Percentiles rank a stretch among this genome's conserved stretches.
Evolutionary conservation across 306 rosid species (phyloP).

Genomic region (Gastrolobium villosum): DNA sequence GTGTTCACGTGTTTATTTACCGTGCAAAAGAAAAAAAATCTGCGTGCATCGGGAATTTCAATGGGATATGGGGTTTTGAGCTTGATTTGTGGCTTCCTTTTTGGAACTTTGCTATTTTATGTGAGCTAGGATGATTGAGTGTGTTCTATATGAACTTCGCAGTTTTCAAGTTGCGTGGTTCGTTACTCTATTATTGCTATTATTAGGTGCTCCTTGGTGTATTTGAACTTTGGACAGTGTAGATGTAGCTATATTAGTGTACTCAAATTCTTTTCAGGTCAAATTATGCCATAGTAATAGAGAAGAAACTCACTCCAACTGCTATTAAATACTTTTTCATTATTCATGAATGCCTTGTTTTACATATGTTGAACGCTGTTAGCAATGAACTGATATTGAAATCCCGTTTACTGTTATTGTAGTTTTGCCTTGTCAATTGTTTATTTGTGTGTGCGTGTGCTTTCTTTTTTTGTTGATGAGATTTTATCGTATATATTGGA

Average conservation of each 20-base stretch:
- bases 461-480: neutral
- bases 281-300: neutral
- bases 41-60: slow-evolving; percentile 19
- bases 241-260: slow-evolving; percentile 34
- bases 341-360: neutral
- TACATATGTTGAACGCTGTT: neutral
- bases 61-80: slow-evolving; percentile 17
- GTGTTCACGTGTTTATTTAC: slow-evolving; percentile 13
- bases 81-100: slow-evolving; percentile 36
- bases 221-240: slow-evolving; percentile 24
- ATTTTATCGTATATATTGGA: neutral
- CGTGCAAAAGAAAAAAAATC: neutral
- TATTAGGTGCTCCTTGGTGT: slow-evolving; percentile 4
- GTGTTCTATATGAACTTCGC: slow-evolving; percentile 17
- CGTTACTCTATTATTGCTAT: neutral
- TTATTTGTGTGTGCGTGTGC: neutral
- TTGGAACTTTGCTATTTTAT: slow-evolving; percentile 18
- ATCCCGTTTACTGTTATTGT: slow-evolving; percentile 17
- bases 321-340: neutral
- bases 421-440: neutral
- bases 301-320: neutral
- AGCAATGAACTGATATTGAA: neutral
- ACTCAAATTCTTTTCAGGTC: slow-evolving; percentile 37
- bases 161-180: slow-evolving; percentile 3
- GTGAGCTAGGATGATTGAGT: slow-evolving; percentile 12